A percentile compares a stretch with the other conserved stretches of the same genome.
phyloP scores from a whole-genome alignment of 2,329 filamentous ascomycete genomes.

The Fusarium tupiense region DNA sequence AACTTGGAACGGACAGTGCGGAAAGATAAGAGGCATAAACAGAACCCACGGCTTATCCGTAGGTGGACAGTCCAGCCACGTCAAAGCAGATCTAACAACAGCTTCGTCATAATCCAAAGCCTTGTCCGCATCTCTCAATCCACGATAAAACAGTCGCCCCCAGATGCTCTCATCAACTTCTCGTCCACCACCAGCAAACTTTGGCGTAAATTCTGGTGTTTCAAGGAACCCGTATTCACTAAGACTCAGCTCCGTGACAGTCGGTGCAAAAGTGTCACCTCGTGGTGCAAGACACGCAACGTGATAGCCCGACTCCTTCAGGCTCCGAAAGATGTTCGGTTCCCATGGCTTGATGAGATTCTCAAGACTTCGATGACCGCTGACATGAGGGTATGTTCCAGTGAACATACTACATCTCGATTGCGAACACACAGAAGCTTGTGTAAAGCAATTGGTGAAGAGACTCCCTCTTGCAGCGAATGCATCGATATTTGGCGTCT shows the following conservation, averaged over 20 bases:
- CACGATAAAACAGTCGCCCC: slow-evolving; percentile 54
- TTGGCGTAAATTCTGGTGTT: slow-evolving; percentile 48
- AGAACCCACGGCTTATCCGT: slow-evolving; percentile 53
- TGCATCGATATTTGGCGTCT: slow-evolving; percentile 55
- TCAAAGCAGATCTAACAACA: slow-evolving; percentile 52
- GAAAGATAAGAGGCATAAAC: slow-evolving; percentile 55
- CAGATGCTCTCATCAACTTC: slow-evolving; percentile 50
- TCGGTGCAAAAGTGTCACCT: slow-evolving; percentile 55
- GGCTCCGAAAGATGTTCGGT: slow-evolving; percentile 55
- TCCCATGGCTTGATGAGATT: slow-evolving; percentile 61
- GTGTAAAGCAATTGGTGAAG: slow-evolving; percentile 58
- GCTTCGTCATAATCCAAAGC: slow-evolving; percentile 58
- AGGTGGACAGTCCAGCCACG: slow-evolving; percentile 56
- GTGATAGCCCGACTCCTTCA: slow-evolving; percentile 58
- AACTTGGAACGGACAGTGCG: slow-evolving; percentile 58
- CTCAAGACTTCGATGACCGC: slow-evolving; percentile 56
- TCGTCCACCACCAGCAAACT: slow-evolving; percentile 37
- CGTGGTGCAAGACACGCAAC: slow-evolving; percentile 56
- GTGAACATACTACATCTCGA: slow-evolving; percentile 60
- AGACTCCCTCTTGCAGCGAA: slow-evolving; percentile 50
- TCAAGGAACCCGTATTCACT: slow-evolving; percentile 58
- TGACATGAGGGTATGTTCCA: slow-evolving; percentile 57
- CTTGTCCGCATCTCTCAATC: slow-evolving; percentile 49
- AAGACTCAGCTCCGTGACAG: slow-evolving; percentile 55
- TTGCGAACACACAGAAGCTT: slow-evolving; percentile 58